These are phyloP conservation scores for Macrolepiota fuliginosa DNA, from an alignment of 768 basidiomycete species.

Conservation along the genomic window DNA sequence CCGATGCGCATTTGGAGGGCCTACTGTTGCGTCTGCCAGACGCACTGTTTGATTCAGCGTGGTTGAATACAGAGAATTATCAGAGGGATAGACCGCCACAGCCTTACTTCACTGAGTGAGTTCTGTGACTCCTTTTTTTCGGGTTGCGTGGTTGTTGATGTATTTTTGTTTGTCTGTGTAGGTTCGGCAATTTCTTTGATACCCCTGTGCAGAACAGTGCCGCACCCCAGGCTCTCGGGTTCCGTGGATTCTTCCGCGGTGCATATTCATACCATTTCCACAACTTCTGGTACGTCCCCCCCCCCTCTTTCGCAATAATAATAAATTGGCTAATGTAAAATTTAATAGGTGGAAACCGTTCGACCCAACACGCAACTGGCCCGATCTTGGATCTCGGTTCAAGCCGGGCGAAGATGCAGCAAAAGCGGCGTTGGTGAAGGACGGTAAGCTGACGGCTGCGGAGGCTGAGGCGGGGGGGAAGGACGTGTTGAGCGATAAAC, in stretches of 20 bases:
- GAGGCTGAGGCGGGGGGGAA: constrained; percentile 18
- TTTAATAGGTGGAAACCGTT: constrained; percentile 87
- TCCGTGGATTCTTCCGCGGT: constrained; percentile 91
- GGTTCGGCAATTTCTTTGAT: constrained; percentile 82
- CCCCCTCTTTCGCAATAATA: not conserved
- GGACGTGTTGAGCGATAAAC: constrained; percentile 46
- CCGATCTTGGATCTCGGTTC: constrained; percentile 84
- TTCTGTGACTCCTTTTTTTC: constrained; percentile 9
- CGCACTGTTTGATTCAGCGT: constrained; percentile 91
- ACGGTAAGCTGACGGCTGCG: constrained; percentile 22
- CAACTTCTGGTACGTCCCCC: constrained; percentile 72
- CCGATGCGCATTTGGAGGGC: constrained; percentile 76
- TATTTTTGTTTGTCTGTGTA: constrained; percentile 24
- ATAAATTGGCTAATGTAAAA: not conserved
- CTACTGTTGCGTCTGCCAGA: constrained; percentile 82
- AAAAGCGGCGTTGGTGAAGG: constrained; percentile 38
- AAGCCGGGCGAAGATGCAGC: constrained; percentile 68
- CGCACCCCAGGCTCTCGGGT: constrained; percentile 79
- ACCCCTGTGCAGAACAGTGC: constrained; percentile 68
- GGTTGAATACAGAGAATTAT: constrained; percentile 89
- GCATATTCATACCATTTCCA: constrained; percentile 95
- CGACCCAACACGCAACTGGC: constrained; percentile 84
- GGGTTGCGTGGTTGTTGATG: not conserved
- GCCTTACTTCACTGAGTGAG: constrained; percentile 84
- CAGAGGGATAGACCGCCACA: constrained; percentile 90